Base-by-base conservation (phyloP, 345 rosid species). In the Eucalyptus brandiana region DNA sequence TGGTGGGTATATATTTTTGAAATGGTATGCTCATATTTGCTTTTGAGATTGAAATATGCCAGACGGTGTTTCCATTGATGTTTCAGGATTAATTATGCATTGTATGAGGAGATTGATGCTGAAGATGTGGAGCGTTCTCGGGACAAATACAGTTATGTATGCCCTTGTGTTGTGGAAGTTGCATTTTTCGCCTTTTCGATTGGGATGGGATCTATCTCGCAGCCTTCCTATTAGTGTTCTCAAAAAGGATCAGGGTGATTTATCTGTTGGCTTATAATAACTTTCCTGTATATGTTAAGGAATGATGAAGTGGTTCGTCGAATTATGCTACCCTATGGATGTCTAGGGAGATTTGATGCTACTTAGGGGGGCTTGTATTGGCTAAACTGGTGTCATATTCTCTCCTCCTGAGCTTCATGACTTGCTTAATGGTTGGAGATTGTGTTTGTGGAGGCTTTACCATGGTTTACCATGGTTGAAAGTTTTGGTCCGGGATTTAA, bases 101-200 rank as follows among this genome's bases (percentile, higher is more conserved):
- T 96, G 53, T 97, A 93, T 88, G 99, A 96, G 92, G 99, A 97
- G 92, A 93, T 97, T 37, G 99, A 96, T 90, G 95, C 96, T 1
- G 97, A 90, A 83, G 97, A 96, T 93, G 86, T 95, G 87, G 98
- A 96, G 90, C 94, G 95, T 48, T 93, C 98, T 18, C 90, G 95
- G 47, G 96, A 95, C 76, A 98, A 96, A 1, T 97, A 97, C 87
- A 92, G 94, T 98, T 96, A 93, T 1, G 28, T 72, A 72, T 19
- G 83, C 23, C 83, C 83, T 37, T 37, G 47, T 37, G 45, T 37
- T 72, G 81, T 34, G 81, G 44, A 34, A 72, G 81, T 34, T 72
- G 44, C 44, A 72, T 34, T 34, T 51, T 72, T 37, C 7, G 12
- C 44, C 24, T 34, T 72, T 18, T 72, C 21, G 26, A 72, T 8